phyloP scores from a whole-genome alignment of 371 early-diverging fungal species.

The Vairimorpha necatrix region DNA sequence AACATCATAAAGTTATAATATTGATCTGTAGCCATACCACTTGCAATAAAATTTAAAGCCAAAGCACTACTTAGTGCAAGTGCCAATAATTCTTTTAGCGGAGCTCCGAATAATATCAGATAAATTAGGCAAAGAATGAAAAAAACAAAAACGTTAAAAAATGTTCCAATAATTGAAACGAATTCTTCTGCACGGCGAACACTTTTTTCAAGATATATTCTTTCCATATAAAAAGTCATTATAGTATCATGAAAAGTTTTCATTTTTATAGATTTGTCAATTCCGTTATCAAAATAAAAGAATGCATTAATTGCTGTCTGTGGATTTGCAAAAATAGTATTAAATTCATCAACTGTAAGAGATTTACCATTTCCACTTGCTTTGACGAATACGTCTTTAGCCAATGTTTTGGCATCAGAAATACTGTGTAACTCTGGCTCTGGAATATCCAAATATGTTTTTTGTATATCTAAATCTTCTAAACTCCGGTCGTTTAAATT shows the following conservation, averaged over 20 bases:
- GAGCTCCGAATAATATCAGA: conserved; percentile 60
- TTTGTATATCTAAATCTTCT: conserved; percentile 27
- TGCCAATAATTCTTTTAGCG: conserved; percentile 58
- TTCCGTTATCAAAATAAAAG: conserved; percentile 58
- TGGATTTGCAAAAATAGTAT: conserved; percentile 59
- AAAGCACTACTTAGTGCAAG: conserved; percentile 61
- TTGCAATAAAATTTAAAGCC: conserved; percentile 60
- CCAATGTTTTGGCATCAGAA: conserved; percentile 56
- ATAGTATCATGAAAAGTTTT: conserved; percentile 64
- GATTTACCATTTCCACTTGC: conserved; percentile 36
- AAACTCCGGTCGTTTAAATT: conserved; percentile 2
- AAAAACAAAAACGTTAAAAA: conserved; percentile 39
- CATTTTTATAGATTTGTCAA: conserved; percentile 51
- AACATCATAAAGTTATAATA: conserved; percentile 59
- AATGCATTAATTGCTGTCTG: conserved; percentile 61
- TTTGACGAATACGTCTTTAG: conserved; percentile 61
- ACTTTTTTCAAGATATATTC: conserved; percentile 59
- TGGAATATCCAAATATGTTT: conserved; percentile 21
- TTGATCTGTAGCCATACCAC: conserved; percentile 54
- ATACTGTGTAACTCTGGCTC: conserved; percentile 56
- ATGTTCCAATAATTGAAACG: conserved; percentile 50
- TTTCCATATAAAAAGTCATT: conserved; percentile 59
- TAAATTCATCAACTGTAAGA: conserved; percentile 60
- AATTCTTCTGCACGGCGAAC: conserved; percentile 52
- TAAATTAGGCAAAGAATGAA: conserved; percentile 52